Percentiles rank a stretch among this genome's conserved stretches.
These are phyloP conservation scores for Wickerhamomyces sydowiorum DNA, from an alignment of 805 yeast genomes.

Conservation along the genomic window DNA sequence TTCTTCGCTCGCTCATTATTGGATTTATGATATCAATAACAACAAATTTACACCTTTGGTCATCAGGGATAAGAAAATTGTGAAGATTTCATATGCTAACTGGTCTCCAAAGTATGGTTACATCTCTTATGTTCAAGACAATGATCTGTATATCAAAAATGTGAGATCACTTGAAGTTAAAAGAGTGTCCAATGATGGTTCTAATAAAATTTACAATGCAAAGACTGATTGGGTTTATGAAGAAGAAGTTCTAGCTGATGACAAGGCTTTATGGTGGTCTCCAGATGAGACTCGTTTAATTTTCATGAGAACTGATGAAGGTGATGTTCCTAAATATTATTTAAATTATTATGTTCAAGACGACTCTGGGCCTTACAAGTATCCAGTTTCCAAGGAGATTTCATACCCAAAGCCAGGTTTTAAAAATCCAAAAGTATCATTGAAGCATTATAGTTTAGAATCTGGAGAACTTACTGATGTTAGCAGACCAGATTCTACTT, in stretches of 20 bases:
- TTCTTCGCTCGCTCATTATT: constrained; percentile 36
- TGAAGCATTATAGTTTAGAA: constrained; percentile 37
- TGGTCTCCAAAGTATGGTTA: constrained; percentile 73
- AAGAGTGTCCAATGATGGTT: constrained; percentile 64
- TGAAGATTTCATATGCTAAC: constrained; percentile 38
- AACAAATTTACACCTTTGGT: constrained; percentile 24
- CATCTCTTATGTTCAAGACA: constrained; percentile 59
- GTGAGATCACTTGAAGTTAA: constrained; percentile 21
- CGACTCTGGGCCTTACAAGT: constrained; percentile 35
- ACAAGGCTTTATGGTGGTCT: constrained; percentile 83
- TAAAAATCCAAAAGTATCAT: constrained; percentile 62
- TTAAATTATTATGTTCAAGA: constrained; percentile 67
- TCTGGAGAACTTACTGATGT: constrained; percentile 27
- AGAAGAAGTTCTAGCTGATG: constrained; percentile 74
- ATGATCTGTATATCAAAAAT: constrained; percentile 56
- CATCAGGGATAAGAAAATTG: constrained; percentile 16
- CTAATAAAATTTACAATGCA: constrained; percentile 65
- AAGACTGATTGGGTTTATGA: constrained; percentile 94
- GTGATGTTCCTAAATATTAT: constrained; percentile 62
- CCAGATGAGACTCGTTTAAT: constrained; percentile 61
- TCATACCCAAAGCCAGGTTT: constrained; percentile 85
- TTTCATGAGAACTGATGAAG: constrained; percentile 63
- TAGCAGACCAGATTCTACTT: constrained; percentile 13
- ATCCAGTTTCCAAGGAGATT: constrained; percentile 53
- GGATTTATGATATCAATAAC: constrained; percentile 30